These are phyloP conservation scores for Arthrobotrys conoides DNA, from an alignment of 2,329 filamentous ascomycete species.

Conservation along the genomic window DNA sequence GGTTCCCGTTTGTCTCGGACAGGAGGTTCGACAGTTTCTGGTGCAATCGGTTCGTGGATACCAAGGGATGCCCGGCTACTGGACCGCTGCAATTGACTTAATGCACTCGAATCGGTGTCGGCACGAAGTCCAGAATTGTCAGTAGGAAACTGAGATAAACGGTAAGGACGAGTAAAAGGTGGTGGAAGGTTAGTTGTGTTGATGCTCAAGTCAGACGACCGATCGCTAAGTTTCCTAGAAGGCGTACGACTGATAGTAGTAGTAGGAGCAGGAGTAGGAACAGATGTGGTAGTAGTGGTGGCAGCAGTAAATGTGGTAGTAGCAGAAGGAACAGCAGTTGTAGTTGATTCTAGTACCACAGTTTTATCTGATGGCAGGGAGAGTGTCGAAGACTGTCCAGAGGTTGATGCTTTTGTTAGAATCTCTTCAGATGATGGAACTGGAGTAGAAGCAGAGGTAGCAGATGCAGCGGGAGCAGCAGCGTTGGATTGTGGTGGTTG, in stretches of 20 bases:
- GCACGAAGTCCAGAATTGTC: slow-evolving; percentile 33
- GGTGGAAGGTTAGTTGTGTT: slow-evolving; percentile 60
- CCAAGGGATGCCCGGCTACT: slow-evolving; percentile 42
- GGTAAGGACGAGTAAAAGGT: slow-evolving; percentile 43
- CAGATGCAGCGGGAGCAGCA: not conserved
- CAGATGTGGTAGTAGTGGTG: not conserved
- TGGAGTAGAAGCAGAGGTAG: slow-evolving; percentile 1
- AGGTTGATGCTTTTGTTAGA: slow-evolving; percentile 10
- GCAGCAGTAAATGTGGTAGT: not conserved
- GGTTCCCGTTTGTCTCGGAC: slow-evolving; percentile 40
- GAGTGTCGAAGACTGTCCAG: slow-evolving; percentile 1
- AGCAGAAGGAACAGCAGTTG: not conserved
- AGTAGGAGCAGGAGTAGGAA: not conserved
- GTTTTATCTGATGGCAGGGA: slow-evolving; percentile 22
- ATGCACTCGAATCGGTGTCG: slow-evolving; percentile 37
- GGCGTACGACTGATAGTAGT: slow-evolving; percentile 17
- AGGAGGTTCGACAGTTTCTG: slow-evolving; percentile 29
- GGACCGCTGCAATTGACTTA: slow-evolving; percentile 45
- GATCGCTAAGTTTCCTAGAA: slow-evolving; percentile 28
- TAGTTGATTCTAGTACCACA: slow-evolving; percentile 7
- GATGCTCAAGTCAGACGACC: slow-evolving; percentile 50
- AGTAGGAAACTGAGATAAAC: slow-evolving; percentile 44
- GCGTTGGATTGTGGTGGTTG: slow-evolving; percentile 15
- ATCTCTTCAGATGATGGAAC: slow-evolving; percentile 2
- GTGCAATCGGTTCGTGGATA: slow-evolving; percentile 24